These are phyloP conservation scores for Helotiales sp. DNA, from an alignment of 2,329 filamentous ascomycete species.

Conservation along the genomic window DNA sequence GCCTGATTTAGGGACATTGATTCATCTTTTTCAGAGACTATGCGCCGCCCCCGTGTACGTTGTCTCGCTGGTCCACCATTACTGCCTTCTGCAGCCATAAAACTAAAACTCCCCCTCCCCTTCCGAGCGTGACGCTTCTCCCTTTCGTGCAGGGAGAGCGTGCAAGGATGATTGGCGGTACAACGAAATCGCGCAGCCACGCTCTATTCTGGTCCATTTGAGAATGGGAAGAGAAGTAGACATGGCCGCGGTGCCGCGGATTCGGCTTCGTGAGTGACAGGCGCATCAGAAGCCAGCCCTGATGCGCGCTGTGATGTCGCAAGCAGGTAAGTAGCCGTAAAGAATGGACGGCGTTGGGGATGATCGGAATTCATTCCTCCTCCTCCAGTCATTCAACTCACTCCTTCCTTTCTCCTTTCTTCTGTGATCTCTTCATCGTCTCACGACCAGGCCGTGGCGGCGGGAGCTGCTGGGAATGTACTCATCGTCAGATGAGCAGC, in stretches of 20 bases:
- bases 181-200: conserved; percentile 34
- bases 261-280: conserved; percentile 38
- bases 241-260: conserved; percentile 35
- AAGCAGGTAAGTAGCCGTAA: conserved; percentile 38
- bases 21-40: conserved; percentile 1
- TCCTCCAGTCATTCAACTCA: conserved; percentile 18
- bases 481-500: conserved; percentile 71
- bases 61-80: conserved; percentile 18
- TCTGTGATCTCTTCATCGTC: conserved; percentile 37
- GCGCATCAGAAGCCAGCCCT: conserved; percentile 34
- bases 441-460: conserved; percentile 67
- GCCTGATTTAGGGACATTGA: conserved; percentile 19
- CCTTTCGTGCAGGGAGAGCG: conserved; percentile 22
- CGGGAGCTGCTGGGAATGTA: conserved; percentile 62
- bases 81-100: conserved; percentile 26
- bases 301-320: conserved; percentile 32
- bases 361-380: conserved; percentile 24
- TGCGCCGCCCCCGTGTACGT: conserved; percentile 27
- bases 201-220: neutral
- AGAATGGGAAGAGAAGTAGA: conserved; percentile 2
- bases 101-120: conserved; percentile 22
- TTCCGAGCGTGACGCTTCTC: conserved; percentile 15
- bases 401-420: conserved; percentile 6
- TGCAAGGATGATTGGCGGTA: conserved; percentile 27
- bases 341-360: conserved; percentile 33